Base-by-base conservation (phyloP, 1,139 yeast species). In the Suhomyces atakaporum region DNA sequence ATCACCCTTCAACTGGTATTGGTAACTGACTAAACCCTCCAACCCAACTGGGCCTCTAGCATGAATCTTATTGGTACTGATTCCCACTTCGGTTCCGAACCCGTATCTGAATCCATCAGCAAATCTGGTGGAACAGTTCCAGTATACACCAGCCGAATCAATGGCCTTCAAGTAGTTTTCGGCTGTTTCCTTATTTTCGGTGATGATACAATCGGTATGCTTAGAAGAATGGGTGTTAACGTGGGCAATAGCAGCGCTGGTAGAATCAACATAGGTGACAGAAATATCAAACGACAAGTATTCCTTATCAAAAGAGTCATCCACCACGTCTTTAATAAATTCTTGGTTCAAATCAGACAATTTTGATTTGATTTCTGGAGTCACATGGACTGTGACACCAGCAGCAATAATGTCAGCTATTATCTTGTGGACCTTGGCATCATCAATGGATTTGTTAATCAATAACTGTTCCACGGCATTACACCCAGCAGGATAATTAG, bases 91-190 rank as follows among this genome's bases (percentile, higher is more conserved):
- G 7, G 98, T 84, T 36, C 99, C 99, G 58, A 94, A 92, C 0
- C 99, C 99, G 56, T 89, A 94, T 58, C 98, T 78, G 71, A 88
- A 92, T 2, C 99, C 99, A 63, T 94, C 99, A 7, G 98, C 97
- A 64, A 94, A 94, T 56, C 99, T 75, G 2, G 97, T 88, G 7
- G 96, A 85, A 35, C 95, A 90, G 57, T 94, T 94, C 97, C 97
- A 90, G 67, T 88, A 94, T n/a, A 92, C 96, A 39, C 97, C 97
- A 3, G 97, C 86, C 5, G 97, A 86, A 60, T 94, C 98, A 27
- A 94, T 77, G 19, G 90, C 95, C 59, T 82, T 81, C 53, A 90
- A 63, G 64, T 92, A 94, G 42, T 62, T 63, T 30, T 86, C 84
- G 0, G 98, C 97, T 6, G 66, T 68, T 5, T 53, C 70, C 53